Percentiles rank a stretch among this genome's conserved stretches.
These are phyloP conservation scores for Clavispora vitiphila DNA, from an alignment of 805 yeast genomes.

Conservation along the genomic window DNA sequence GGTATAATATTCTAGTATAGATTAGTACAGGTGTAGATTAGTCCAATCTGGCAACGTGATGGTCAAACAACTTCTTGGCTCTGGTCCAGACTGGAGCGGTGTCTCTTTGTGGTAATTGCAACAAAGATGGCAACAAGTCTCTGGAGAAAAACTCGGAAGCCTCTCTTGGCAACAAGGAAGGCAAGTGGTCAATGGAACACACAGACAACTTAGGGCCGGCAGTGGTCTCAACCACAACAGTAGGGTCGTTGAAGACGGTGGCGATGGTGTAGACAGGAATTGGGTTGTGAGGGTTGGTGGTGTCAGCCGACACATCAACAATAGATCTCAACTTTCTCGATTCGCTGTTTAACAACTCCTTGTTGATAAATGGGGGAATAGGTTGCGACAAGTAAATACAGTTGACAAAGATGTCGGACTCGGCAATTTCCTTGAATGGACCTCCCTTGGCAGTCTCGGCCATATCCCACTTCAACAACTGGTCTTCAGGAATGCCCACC, in stretches of 20 bases:
- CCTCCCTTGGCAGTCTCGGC: constrained; percentile 96
- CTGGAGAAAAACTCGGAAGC: constrained; percentile 86
- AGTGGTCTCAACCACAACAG: constrained; percentile 74
- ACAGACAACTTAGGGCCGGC: constrained; percentile 86
- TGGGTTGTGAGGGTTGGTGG: constrained; percentile 98
- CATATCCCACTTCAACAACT: constrained; percentile 93
- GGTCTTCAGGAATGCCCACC: constrained; percentile 82
- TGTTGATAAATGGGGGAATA: constrained; percentile 85
- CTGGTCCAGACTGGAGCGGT: constrained; percentile 87
- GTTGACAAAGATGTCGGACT: constrained; percentile 86
- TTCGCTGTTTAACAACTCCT: constrained; percentile 56
- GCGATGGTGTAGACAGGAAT: constrained; percentile 89
- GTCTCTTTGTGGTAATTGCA: constrained; percentile 76
- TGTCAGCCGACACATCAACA: constrained; percentile 97
- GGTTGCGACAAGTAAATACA: constrained; percentile 93
- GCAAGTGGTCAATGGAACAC: constrained; percentile 93
- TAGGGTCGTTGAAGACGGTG: constrained; percentile 87
- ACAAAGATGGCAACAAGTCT: constrained; percentile 85
- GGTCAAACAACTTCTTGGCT: constrained; percentile 78
- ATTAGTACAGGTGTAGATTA: not conserved
- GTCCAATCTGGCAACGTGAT: constrained; percentile 71
- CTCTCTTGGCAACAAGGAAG: constrained; percentile 93
- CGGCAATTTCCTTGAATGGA: constrained; percentile 88
- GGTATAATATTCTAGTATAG: not conserved
- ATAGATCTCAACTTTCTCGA: constrained; percentile 82